phyloP scores from a whole-genome alignment of 306 rosid genomes.

The Mimosa bimucronata region DNA sequence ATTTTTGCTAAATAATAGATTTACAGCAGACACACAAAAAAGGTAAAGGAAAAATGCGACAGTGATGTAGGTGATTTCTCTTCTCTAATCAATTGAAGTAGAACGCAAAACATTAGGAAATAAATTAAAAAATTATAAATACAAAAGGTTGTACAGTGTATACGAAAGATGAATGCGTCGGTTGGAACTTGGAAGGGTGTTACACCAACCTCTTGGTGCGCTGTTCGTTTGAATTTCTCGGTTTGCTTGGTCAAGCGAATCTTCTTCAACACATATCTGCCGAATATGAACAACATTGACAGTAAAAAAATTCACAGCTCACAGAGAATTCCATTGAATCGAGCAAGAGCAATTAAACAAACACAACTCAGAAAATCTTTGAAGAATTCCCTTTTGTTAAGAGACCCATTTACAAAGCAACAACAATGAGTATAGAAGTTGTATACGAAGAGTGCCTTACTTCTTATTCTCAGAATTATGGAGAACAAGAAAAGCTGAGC shows the following conservation, averaged over 20 bases:
- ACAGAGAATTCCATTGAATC: conserved; percentile 7
- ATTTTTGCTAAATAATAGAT: conserved; percentile 19
- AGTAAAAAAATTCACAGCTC: neutral
- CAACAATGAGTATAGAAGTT: conserved; percentile 3
- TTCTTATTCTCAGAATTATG: conserved; percentile 81
- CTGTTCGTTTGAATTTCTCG: conserved; percentile 91
- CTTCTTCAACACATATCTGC: conserved; percentile 95
- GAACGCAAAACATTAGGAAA: neutral
- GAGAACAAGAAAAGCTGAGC: conserved; percentile 86
- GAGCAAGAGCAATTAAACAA: conserved; percentile 15
- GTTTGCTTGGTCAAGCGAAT: conserved; percentile 91
- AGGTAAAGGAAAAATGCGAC: conserved; percentile 3
- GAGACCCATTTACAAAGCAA: conserved; percentile 23
- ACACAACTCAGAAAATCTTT: conserved; percentile 19
- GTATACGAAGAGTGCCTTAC: conserved; percentile 41
- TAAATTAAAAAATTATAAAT: conserved; percentile 9
- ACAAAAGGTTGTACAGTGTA: neutral
- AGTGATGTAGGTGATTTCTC: conserved; percentile 6
- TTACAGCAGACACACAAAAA: conserved; percentile 3
- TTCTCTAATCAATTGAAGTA: conserved; percentile 10
- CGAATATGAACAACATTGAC: conserved; percentile 28
- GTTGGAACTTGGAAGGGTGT: conserved; percentile 31
- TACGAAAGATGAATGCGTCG: conserved; percentile 29
- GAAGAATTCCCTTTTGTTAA: conserved; percentile 12
- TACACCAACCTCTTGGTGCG: conserved; percentile 88